These are phyloP conservation scores for Lactarius indigo DNA, from an alignment of 768 basidiomycete species.

Conservation along the genomic window DNA sequence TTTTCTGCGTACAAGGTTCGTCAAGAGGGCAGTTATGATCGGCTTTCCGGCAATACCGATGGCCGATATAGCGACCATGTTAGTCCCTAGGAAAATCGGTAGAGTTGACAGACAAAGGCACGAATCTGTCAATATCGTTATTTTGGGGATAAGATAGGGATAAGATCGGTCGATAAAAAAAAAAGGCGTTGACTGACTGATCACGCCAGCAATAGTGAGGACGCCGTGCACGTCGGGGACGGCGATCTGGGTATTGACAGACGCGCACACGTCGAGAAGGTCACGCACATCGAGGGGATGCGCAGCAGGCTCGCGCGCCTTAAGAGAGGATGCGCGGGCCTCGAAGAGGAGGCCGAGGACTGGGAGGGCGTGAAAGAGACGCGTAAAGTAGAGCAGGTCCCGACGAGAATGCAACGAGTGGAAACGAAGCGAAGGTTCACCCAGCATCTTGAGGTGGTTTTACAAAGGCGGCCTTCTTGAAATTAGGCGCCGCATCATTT, in stretches of 20 bases:
- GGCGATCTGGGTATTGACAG: conserved; percentile 34
- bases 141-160: neutral
- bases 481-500: neutral
- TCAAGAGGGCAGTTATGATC: conserved; percentile 33
- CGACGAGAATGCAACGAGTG: neutral
- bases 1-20: conserved; percentile 34
- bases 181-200: conserved; percentile 26
- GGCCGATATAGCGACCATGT: conserved; percentile 33
- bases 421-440: neutral
- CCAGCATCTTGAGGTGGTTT: neutral
- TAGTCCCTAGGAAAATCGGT: conserved; percentile 35
- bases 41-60: conserved; percentile 33
- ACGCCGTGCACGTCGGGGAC: conserved; percentile 30
- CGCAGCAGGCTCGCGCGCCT: neutral
- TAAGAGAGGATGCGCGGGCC: conserved; percentile 12
- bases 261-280: conserved; percentile 41
- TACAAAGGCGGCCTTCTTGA: neutral
- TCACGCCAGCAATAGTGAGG: conserved; percentile 30
- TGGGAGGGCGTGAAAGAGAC: conserved; percentile 8
- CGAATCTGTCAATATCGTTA: conserved; percentile 31
- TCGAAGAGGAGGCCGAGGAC: conserved; percentile 8
- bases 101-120: conserved; percentile 45
- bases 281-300: conserved; percentile 16
- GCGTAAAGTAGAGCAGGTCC: conserved; percentile 4
- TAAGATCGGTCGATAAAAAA: neutral